Percentiles rank a stretch among this genome's conserved stretches.
These are phyloP conservation scores for Xanthoconium purpureum DNA, from an alignment of 768 basidiomycete genomes.

Conservation along the genomic window DNA sequence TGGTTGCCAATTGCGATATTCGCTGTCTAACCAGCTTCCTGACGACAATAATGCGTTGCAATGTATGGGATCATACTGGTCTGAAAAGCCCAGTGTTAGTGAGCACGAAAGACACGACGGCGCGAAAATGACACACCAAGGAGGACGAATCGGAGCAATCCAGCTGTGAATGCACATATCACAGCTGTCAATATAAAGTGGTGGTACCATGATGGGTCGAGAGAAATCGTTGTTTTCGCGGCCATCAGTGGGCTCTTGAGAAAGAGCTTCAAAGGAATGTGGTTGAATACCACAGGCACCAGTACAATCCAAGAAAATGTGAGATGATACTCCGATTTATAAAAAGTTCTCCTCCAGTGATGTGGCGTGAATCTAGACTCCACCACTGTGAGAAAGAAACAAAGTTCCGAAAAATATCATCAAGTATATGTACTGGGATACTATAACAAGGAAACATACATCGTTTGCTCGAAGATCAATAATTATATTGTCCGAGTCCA, in stretches of 20 bases:
- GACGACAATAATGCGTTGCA: slow-evolving; percentile 67
- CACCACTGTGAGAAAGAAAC: too few relatives aligned
- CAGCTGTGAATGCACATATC: slow-evolving; percentile 40
- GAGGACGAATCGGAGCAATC: slow-evolving; percentile 41
- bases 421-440: too few relatives aligned
- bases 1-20: slow-evolving; percentile 79
- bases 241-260: slow-evolving; percentile 17
- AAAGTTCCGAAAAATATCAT: too few relatives aligned
- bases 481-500: slow-evolving; percentile 13
- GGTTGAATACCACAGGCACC: background rate
- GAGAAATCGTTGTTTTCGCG: slow-evolving; percentile 28
- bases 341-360: too few relatives aligned
- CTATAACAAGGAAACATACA: too few relatives aligned
- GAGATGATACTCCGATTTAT: too few relatives aligned
- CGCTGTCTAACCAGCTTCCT: slow-evolving; percentile 76
- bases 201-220: slow-evolving; percentile 52
- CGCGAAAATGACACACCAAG: slow-evolving; percentile 38
- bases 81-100: slow-evolving; percentile 35
- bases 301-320: too few relatives aligned
- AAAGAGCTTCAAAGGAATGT: slow-evolving; percentile 1
- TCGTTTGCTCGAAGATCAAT: background rate
- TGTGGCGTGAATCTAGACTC: too few relatives aligned
- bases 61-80: slow-evolving; percentile 67
- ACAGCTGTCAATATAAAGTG: slow-evolving; percentile 41
- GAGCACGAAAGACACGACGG: slow-evolving; percentile 4